Percentiles rank a stretch among this genome's conserved stretches.
Conservation (phyloP, 352 stramenopile genomes). For the Phytophthora aleatoria region DNA sequence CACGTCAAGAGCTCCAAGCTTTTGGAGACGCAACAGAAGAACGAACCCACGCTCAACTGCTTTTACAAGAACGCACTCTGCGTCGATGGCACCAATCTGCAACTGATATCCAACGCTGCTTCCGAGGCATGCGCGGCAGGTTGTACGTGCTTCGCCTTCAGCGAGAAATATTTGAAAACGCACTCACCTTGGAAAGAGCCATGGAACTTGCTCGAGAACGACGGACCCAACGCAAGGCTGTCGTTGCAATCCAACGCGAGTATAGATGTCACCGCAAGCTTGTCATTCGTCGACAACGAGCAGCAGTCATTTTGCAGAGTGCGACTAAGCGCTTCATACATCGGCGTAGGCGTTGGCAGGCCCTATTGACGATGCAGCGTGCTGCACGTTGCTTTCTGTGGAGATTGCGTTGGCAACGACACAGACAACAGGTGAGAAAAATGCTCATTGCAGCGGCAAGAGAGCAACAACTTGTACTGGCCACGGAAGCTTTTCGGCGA, state of each 20-base stretch:
- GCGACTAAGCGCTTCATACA: slow-evolving; percentile 39
- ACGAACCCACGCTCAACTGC: slow-evolving; percentile 40
- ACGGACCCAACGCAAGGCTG: slow-evolving; percentile 32
- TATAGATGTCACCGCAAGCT: slow-evolving; percentile 36
- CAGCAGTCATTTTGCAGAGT: slow-evolving; percentile 38
- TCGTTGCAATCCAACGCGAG: slow-evolving; percentile 38
- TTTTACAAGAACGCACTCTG: slow-evolving; percentile 42
- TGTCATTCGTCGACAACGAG: slow-evolving; percentile 28
- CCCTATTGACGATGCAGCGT: slow-evolving; percentile 42
- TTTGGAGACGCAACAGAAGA: slow-evolving; percentile 49
- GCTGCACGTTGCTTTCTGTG: slow-evolving; percentile 42
- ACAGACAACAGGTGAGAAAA: slow-evolving; percentile 32
- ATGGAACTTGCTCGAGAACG: slow-evolving; percentile 27
- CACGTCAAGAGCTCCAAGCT: slow-evolving; percentile 39
- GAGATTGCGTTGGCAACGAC: slow-evolving; percentile 29
- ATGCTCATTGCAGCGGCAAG: slow-evolving; percentile 36
- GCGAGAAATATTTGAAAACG: slow-evolving; percentile 30
- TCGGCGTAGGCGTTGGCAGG: slow-evolving; percentile 32
- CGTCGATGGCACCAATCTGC: slow-evolving; percentile 47
- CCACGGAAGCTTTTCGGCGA: slow-evolving; percentile 30
- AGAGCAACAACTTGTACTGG: slow-evolving; percentile 36
- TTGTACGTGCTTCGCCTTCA: slow-evolving; percentile 39
- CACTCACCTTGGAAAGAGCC: slow-evolving; percentile 27
- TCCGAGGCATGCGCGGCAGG: slow-evolving; percentile 43
- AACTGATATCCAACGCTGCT: slow-evolving; percentile 42